A percentile compares a stretch with the other conserved stretches of the same genome.
phyloP scores from a whole-genome alignment of 305 asterid species.

The Solanum hybrid region DNA sequence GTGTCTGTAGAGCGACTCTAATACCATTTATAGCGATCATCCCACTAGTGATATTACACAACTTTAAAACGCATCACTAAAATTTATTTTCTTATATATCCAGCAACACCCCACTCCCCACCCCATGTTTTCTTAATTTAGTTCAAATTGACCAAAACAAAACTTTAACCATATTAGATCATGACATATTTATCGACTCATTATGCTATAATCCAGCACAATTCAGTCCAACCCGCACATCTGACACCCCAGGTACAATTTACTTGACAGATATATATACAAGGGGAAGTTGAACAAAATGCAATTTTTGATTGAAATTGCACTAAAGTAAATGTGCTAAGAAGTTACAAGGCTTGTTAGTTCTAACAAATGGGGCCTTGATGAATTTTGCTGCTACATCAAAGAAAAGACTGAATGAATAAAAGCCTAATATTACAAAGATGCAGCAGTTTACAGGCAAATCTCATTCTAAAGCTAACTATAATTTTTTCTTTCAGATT shows the following conservation, averaged over 20 bases:
- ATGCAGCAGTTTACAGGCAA: conserved; percentile 25
- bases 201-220: not conserved
- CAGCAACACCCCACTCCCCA: not conserved
- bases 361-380: conserved; percentile 10
- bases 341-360: conserved; percentile 12
- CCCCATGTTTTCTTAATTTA: not conserved
- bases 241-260: not conserved
- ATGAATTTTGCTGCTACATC: conserved; percentile 26
- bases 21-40: not conserved
- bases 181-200: not conserved
- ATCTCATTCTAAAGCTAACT: conserved; percentile 26
- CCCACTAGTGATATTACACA: not conserved
- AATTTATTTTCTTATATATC: not conserved
- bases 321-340: conserved; percentile 1
- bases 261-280: not conserved
- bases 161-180: not conserved
- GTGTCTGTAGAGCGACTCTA: not conserved
- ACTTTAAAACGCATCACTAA: not conserved
- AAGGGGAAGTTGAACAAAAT: not conserved
- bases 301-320: not conserved
- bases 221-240: not conserved
- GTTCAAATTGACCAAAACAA: not conserved
- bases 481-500: conserved; percentile 24
- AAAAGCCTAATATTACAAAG: conserved; percentile 41
- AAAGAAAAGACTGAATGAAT: conserved; percentile 24